Evolutionary conservation across 2,329 filamentous ascomycete genomes (phyloP), one percentile per base, ranked within the genome.

Genomic region (Paecilomyces variotii): DNA sequence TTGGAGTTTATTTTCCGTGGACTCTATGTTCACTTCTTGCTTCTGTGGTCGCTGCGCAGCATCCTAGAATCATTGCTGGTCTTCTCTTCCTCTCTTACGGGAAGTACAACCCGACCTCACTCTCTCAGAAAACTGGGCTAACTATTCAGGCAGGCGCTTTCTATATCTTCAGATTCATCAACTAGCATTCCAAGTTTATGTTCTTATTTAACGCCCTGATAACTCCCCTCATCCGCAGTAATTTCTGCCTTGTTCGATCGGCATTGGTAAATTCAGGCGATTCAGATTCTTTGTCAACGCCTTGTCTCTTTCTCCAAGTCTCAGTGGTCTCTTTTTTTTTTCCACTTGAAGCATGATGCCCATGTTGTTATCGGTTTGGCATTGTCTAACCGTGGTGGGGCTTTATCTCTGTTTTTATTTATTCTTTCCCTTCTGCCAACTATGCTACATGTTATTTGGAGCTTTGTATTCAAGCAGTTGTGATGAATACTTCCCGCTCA

Each of bases 21-120:
- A 63, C 61, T n/a, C 12, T 70, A 3, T 68, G 60, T 19, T 61
- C 64, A 24, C 45, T 72, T 34, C 54, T 73, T 45, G 39, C 70
- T 5, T 59, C 65, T 28, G 9, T 68, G 2, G 60, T 70, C 49
- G 65, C 64, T 1, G 54, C 60, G 1, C 67, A 70, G 34, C 70
- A 65, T 26, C 54, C 65, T 4, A 66, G 49, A 39, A 24, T 45
- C 39, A 9, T 45, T 2, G 19, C 39, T 45, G n/a, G 39, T 45
- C 39, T 45, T 45, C 39, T 45, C 39, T 45, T 45, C n/a, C 39
- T 45, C 19, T 45, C 39, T 9, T 45, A 45, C 24, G 39, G 39
- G 2, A 45, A 45, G 39, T 45, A 2, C 9, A 45, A 19, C n/a
- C 5, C 5, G 9, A 6, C 9, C 19, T 14, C n/a, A n/a, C 12